Evolutionary conservation across 345 rosid genomes (phyloP), one percentile per base, ranked within the genome.

Genomic region (Linum lewisii): DNA sequence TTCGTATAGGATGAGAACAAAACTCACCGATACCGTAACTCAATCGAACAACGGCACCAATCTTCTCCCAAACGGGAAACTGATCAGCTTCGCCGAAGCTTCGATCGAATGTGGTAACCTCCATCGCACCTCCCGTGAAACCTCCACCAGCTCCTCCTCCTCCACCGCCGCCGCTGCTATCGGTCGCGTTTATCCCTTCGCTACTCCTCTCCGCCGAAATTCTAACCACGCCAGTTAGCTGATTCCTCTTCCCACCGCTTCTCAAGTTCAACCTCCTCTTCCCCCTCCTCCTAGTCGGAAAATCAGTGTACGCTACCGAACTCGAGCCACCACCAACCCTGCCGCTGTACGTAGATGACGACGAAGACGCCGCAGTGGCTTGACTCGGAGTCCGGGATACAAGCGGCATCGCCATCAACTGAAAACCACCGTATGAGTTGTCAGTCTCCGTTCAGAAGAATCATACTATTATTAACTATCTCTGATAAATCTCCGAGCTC

Each of bases 31-130:
- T 88, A 69, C 99, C 97, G 51, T 80, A 89, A 62, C 94, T 82
- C 64, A 89, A 88, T 73, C 99, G 64, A 62, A 89, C 78, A 15
- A 93, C 79, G 38, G 94, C 95, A 51, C 90, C 97, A 56, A 93
- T 93, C 79, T 75, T 89, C 36, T 93, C 97, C 99, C 97, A 93
- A 21, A 85, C 76, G 1, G 95, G 85, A 11, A 88, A 81, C 68
- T 89, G 34, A 1, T 29, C 91, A 37, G 77, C 66, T 20, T 78
- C 87, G 71, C 74, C 62, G 24, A 84, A 88, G 64, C 85, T 79
- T 50, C 66, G 73, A 65, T 92, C 91, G 42, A 83, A 82, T 34
- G 97, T 74, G 45, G 91, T 78, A 14, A 82, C 94, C 66, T 85
- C 87, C 97, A 92, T 82, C 4, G 82, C 77, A 26, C 79, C 73